Conservation (phyloP, 371 early-diverging fungal species). For the Lichtheimia hyalospora region DNA sequence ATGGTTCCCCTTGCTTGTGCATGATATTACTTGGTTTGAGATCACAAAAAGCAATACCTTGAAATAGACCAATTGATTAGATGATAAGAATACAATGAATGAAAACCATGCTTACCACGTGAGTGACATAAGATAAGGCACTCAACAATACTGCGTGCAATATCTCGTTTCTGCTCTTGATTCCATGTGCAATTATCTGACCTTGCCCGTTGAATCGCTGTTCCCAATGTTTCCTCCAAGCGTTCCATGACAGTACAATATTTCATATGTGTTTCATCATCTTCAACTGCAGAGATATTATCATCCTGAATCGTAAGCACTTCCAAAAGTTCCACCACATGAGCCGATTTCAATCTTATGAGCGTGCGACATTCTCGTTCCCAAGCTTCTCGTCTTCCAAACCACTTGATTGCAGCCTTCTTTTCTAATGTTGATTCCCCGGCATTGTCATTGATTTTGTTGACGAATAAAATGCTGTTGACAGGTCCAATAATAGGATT, state of each 20-base stretch:
- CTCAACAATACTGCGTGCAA: conserved; percentile 13
- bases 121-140: conserved; percentile 42
- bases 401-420: conserved; percentile 33
- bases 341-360: conserved; percentile 36
- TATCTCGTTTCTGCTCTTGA: neutral
- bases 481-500: conserved; percentile 40
- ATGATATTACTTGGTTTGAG: conserved; percentile 45
- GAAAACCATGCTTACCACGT: neutral
- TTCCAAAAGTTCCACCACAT: conserved; percentile 42
- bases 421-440: neutral
- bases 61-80: conserved; percentile 43
- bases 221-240: conserved; percentile 35
- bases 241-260: conserved; percentile 44
- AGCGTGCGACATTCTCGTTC: conserved; percentile 48
- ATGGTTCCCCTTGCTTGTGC: conserved; percentile 18
- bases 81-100: conserved; percentile 30
- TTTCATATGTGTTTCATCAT: conserved; percentile 22
- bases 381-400: conserved; percentile 55
- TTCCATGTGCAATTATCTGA: conserved; percentile 7
- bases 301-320: conserved; percentile 44
- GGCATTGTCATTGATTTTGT: conserved; percentile 6
- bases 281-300: conserved; percentile 5
- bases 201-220: conserved; percentile 13
- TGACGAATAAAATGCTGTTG: conserved; percentile 40
- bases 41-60: conserved; percentile 32